phyloP scores from a whole-genome alignment of 1,284 basidiomycete species.

The Laetiporus sulphureus region DNA sequence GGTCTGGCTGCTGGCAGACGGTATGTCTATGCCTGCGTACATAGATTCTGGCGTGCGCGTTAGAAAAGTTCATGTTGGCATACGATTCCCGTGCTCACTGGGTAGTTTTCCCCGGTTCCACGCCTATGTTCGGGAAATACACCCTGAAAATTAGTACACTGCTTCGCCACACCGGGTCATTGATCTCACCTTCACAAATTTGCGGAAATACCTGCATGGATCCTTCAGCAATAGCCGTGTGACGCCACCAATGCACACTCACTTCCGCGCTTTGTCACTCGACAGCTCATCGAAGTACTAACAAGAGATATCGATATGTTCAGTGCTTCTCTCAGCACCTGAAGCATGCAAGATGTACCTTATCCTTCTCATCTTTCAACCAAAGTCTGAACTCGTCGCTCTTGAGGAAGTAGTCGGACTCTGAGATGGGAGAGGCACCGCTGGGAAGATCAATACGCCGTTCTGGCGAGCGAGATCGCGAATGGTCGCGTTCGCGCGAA shows the following conservation, averaged over 20 bases:
- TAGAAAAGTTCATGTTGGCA: not conserved
- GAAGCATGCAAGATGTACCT: conserved; percentile 35
- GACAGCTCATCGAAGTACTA: conserved; percentile 75
- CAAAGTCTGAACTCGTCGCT: conserved; percentile 71
- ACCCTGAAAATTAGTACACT: no score
- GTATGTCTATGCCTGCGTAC: conserved; percentile 48
- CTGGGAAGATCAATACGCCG: conserved; percentile 38
- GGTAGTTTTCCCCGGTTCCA: conserved; percentile 73
- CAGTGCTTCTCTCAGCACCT: not conserved
- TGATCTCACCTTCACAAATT: conserved; percentile 80
- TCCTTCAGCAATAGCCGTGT: conserved; percentile 22
- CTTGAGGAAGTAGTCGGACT: conserved; percentile 74
- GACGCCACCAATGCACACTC: conserved; percentile 21
- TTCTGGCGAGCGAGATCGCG: conserved; percentile 41
- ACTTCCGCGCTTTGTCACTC: conserved; percentile 70
- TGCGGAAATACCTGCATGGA: conserved; percentile 66
- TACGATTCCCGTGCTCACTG: conserved; percentile 31
- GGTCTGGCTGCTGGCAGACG: conserved; percentile 50
- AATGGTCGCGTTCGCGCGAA: conserved; percentile 19
- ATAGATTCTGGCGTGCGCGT: conserved; percentile 38
- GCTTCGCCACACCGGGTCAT: no score
- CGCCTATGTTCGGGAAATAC: no score
- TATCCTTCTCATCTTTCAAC: conserved; percentile 73
- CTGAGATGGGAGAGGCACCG: conserved; percentile 50
- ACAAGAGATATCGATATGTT: not conserved